Conservation (phyloP, 2,329 filamentous ascomycete genomes). For the Torrubiella hemipterigena region DNA sequence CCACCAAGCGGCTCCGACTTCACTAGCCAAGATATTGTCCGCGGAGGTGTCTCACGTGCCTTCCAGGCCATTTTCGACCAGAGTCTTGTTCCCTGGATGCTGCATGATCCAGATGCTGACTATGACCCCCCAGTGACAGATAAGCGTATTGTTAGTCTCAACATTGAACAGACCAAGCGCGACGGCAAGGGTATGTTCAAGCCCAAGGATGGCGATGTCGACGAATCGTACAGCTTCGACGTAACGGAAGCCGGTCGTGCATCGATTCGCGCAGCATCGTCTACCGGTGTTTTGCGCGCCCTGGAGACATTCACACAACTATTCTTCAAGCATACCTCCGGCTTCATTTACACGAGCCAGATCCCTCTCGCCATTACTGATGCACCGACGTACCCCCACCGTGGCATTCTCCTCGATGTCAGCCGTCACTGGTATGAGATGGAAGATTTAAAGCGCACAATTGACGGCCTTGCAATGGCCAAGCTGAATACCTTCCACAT, state of each 20-base stretch:
- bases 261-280: conserved; percentile 51
- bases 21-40: conserved; percentile 40
- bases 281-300: conserved; percentile 58
- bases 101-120: conserved; percentile 49
- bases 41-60: conserved; percentile 45
- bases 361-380: conserved; percentile 66
- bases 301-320: conserved; percentile 69
- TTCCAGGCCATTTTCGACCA: conserved; percentile 52
- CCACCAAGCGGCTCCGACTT: conserved; percentile 25
- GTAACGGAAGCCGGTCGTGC: conserved; percentile 46
- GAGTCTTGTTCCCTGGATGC: conserved; percentile 68
- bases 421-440: conserved; percentile 60
- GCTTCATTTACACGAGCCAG: conserved; percentile 50
- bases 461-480: conserved; percentile 66
- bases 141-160: conserved; percentile 44
- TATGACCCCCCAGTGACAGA: conserved; percentile 47
- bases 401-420: conserved; percentile 71
- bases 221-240: conserved; percentile 64
- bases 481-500: conserved; percentile 77
- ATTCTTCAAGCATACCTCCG: conserved; percentile 59
- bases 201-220: conserved; percentile 49
- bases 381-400: conserved; percentile 60
- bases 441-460: conserved; percentile 56
- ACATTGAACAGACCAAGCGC: conserved; percentile 45
- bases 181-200: conserved; percentile 45